phyloP scores from a whole-genome alignment of 495 filamentous ascomycete genomes.

The Zalerion maritima region DNA sequence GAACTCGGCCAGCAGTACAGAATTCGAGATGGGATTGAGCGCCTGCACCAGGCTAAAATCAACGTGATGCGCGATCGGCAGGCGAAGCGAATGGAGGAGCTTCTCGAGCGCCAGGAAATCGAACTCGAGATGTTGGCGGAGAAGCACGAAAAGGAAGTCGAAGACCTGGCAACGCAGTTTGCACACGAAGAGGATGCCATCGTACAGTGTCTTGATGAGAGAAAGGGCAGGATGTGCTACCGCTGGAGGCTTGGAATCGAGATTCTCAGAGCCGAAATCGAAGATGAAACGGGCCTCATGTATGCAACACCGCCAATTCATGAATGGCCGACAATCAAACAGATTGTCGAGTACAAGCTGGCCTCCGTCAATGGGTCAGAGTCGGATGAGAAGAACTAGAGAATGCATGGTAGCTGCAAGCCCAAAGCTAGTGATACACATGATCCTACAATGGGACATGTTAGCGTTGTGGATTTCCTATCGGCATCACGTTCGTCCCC shows the following conservation, averaged over 20 bases:
- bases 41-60: conserved; percentile 56
- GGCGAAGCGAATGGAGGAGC: conserved; percentile 49
- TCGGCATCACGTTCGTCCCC: too few relatives aligned
- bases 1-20: conserved; percentile 61
- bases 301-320: conserved; percentile 37
- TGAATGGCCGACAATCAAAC: conserved; percentile 22
- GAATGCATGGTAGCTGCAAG: too few relatives aligned
- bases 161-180: conserved; percentile 42
- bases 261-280: conserved; percentile 45
- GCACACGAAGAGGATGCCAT: conserved; percentile 37
- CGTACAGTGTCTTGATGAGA: conserved; percentile 29
- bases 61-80: conserved; percentile 71
- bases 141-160: conserved; percentile 35
- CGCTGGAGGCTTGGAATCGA: conserved; percentile 53
- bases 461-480: too few relatives aligned
- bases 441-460: too few relatives aligned
- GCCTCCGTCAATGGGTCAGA: too few relatives aligned
- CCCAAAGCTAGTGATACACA: too few relatives aligned
- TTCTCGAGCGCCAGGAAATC: conserved; percentile 46
- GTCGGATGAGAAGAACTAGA: too few relatives aligned
- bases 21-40: conserved; percentile 51
- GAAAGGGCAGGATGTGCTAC: conserved; percentile 32
- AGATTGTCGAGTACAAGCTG: conserved; percentile 1
- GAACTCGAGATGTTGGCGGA: conserved; percentile 43
- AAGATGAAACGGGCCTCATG: conserved; percentile 28